These are phyloP conservation scores for Plasmodium berghei DNA, from an alignment of 169 alveolate species.

Conservation along the genomic window DNA sequence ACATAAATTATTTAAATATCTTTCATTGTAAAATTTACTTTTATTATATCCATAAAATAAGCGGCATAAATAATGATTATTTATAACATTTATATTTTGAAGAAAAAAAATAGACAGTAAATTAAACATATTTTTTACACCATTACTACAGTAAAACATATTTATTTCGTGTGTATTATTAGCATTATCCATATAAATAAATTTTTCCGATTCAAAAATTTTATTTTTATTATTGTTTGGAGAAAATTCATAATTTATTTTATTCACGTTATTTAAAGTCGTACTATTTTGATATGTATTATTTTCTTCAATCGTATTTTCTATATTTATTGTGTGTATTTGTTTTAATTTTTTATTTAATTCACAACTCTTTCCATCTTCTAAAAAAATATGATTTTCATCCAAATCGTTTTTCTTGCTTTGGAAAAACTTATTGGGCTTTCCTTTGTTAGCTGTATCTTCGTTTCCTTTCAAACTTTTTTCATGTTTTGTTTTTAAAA, in stretches of 20 bases:
- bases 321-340: neutral
- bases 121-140: slow-evolving; percentile 65
- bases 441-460: neutral
- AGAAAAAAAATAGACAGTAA: slow-evolving; percentile 57
- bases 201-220: slow-evolving; percentile 10
- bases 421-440: neutral
- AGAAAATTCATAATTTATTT: neutral
- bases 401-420: neutral
- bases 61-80: slow-evolving; percentile 71
- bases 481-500: slow-evolving; percentile 50
- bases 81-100: slow-evolving; percentile 57
- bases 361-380: neutral
- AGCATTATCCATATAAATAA: slow-evolving; percentile 17
- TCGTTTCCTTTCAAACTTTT: neutral
- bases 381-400: neutral
- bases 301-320: neutral
- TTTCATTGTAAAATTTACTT: slow-evolving; percentile 62
- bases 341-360: neutral
- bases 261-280: no score
- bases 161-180: slow-evolving; percentile 9
- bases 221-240: slow-evolving; percentile 1
- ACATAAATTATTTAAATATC: slow-evolving; percentile 71
- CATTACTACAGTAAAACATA: slow-evolving; percentile 43
- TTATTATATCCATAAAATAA: slow-evolving; percentile 73
- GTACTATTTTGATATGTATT: no score